Base-by-base conservation (phyloP, 257 asterid species). In the Lycium barbarum region DNA sequence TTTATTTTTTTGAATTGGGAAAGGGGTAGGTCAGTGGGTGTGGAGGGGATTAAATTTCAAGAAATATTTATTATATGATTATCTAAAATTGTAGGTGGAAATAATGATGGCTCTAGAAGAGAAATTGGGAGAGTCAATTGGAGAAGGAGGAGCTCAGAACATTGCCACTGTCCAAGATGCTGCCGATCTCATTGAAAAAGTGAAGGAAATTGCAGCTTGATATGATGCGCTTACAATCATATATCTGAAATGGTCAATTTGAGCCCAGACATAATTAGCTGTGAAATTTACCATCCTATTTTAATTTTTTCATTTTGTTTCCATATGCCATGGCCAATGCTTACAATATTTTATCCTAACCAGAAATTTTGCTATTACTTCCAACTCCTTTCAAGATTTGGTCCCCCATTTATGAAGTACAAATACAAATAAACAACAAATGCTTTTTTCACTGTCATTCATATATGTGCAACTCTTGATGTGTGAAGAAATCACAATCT, bases 51-150 rank as follows among this genome's bases (percentile, higher is more conserved):
- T 26, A 26, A 26, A 26, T 26, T 26, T 26, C 33, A 26, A 26
- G 33, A 26, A 26, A 26, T 26, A 26, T 26, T 26, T 26, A 26
- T 26, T 26, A 26, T 26, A 26, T 26, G 33, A 26, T 26, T 26
- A 26, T 9, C 6, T 22, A 20, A 13, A 66, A 66, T 66, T 22
- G n/a, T 55, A 84, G 86, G 80, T 89, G 79, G 94, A 90, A 86
- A 90, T 92, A 71, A 84, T 90, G 93, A 88, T 92, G 93, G 90
- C 91, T 1, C 73, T 92, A 36, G 95, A 92, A 45, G 93, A 89
- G 87, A 89, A 86, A 66, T 90, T 91, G 76, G 87, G 83, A 36
- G 94, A 89, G 7, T 88, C 93, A 43, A 84, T 92, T 54, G 92
- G 93, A 83, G 33, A 26, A 26, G 33, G 33, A 26, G 33, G 33